Evolutionary conservation across 306 rosid species (phyloP).

Genomic region (Quercus rubra): DNA sequence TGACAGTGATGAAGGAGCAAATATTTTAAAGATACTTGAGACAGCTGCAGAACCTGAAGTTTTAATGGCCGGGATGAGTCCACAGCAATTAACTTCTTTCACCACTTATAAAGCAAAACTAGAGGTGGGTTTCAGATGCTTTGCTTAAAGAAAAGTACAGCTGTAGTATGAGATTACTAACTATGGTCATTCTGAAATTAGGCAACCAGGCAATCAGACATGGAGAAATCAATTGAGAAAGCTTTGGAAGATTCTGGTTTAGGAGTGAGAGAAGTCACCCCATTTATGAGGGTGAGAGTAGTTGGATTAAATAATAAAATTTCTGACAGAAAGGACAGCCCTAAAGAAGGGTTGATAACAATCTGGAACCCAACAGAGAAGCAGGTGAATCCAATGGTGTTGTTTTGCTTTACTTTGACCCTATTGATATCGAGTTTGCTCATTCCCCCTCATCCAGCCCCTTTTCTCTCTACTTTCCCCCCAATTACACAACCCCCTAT

Average conservation of each 20-base stretch:
- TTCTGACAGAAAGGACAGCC: constrained; percentile 29
- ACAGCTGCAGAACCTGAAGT: constrained; percentile 83
- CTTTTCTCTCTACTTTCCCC: not conserved
- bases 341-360: constrained; percentile 72
- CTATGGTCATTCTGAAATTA: constrained; percentile 27
- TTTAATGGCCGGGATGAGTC: constrained; percentile 92
- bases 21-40: constrained; percentile 72
- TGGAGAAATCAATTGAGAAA: constrained; percentile 67
- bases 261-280: constrained; percentile 63
- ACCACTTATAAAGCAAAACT: constrained; percentile 64
- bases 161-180: constrained; percentile 28
- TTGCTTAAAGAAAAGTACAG: constrained; percentile 18
- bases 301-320: constrained; percentile 61
- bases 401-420: not conserved
- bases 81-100: constrained; percentile 73
- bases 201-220: constrained; percentile 69
- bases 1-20: constrained; percentile 77
- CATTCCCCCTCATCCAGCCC: not conserved
- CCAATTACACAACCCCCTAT: not conserved
- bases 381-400: constrained; percentile 38
- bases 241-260: constrained; percentile 77
- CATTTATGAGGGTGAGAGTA: constrained; percentile 72
- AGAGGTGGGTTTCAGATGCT: constrained; percentile 48
- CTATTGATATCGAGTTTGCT: not conserved
- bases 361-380: constrained; percentile 88